Evolutionary conservation across 768 basidiomycete genomes (phyloP).

Genomic region (Boletus sp.): DNA sequence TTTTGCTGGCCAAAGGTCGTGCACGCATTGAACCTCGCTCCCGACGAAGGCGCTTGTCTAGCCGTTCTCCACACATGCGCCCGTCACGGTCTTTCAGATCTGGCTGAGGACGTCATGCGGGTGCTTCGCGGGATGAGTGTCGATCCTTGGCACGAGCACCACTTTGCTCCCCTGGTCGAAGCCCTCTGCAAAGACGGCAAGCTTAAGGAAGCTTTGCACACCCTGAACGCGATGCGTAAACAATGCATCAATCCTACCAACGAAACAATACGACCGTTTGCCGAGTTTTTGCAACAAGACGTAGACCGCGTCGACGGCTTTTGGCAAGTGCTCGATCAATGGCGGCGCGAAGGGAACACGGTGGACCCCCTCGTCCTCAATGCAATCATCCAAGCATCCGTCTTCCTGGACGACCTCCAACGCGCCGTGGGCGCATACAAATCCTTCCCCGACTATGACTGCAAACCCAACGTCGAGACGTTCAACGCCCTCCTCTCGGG

Average conservation of each 20-base stretch:
- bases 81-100: conserved; percentile 65
- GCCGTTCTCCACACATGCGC: conserved; percentile 72
- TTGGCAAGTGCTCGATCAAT: conserved; percentile 61
- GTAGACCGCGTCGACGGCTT: conserved; percentile 59
- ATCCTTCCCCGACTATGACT: conserved; percentile 51
- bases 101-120: conserved; percentile 65
- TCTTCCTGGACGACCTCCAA: conserved; percentile 62
- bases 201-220: conserved; percentile 60
- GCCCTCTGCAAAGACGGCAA: conserved; percentile 59
- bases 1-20: conserved; percentile 62
- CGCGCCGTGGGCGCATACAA: conserved; percentile 80
- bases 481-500: conserved; percentile 70
- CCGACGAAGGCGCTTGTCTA: conserved; percentile 74
- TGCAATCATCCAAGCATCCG: conserved; percentile 62
- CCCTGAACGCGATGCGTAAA: conserved; percentile 59
- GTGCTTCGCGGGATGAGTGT: conserved; percentile 49
- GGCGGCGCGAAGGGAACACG: conserved; percentile 49
- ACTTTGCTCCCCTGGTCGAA: conserved; percentile 76
- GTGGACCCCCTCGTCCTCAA: conserved; percentile 65
- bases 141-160: conserved; percentile 59
- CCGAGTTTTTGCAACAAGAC: conserved; percentile 44
- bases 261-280: conserved; percentile 55
- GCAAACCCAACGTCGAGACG: conserved; percentile 59
- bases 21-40: conserved; percentile 48
- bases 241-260: conserved; percentile 47